A percentile compares a stretch with the other conserved stretches of the same genome.
These are phyloP conservation scores for Exophiala aquamarina DNA, from an alignment of 2,329 filamentous ascomycete species.

Conservation along the genomic window DNA sequence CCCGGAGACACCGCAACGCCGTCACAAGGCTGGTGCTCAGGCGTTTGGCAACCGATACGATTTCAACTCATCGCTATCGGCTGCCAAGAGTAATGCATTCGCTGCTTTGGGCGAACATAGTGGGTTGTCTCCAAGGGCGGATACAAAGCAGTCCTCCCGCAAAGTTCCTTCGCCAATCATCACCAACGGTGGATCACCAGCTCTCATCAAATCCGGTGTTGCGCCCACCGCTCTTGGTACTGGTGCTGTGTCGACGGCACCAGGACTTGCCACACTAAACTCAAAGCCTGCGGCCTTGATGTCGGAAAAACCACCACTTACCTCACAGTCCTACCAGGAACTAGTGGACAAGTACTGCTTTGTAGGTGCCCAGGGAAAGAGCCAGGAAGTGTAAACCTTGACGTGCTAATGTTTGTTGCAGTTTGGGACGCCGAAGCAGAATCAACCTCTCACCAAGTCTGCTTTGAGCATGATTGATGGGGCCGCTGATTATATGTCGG, in stretches of 20 bases:
- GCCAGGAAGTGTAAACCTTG: constrained; percentile 27
- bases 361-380: constrained; percentile 69
- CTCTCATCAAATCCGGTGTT: constrained; percentile 18
- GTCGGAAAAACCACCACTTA: constrained; percentile 67
- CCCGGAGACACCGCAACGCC: constrained; percentile 53
- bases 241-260: constrained; percentile 13
- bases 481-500: constrained; percentile 34
- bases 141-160: constrained; percentile 28
- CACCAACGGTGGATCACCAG: constrained; percentile 17
- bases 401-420: constrained; percentile 35
- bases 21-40: constrained; percentile 58
- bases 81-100: constrained; percentile 65
- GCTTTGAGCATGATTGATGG: constrained; percentile 37
- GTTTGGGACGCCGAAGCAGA: constrained; percentile 52
- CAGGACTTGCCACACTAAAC: constrained; percentile 36
- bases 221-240: constrained; percentile 18
- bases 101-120: constrained; percentile 28
- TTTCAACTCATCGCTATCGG: constrained; percentile 86
- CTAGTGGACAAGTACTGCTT: constrained; percentile 99
- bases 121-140: constrained; percentile 24
- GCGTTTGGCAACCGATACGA: constrained; percentile 93
- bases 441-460: constrained; percentile 29
- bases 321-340: constrained; percentile 91
- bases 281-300: constrained; percentile 55
- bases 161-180: constrained; percentile 25